Conservation (phyloP, 2,329 filamentous ascomycete genomes). For the Botryosphaeria dothidea region DNA sequence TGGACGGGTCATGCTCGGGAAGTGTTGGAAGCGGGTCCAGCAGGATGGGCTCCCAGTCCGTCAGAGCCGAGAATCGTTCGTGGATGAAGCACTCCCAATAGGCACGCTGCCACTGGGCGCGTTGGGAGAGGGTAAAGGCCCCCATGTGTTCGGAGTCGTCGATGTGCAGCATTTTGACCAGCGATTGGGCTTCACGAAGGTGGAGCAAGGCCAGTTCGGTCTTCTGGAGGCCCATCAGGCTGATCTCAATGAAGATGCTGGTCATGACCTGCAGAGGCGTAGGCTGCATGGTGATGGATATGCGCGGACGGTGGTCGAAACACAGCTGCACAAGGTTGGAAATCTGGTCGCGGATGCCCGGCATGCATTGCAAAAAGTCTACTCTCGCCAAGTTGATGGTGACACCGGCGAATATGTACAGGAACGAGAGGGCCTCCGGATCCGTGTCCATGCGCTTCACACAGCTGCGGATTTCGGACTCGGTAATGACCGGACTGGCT, state of each 20-base stretch:
- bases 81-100: slow-evolving; percentile 61
- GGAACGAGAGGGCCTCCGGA: slow-evolving; percentile 44
- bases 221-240: slow-evolving; percentile 69
- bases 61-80: slow-evolving; percentile 57
- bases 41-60: slow-evolving; percentile 49
- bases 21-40: slow-evolving; percentile 41
- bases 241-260: slow-evolving; percentile 78
- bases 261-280: slow-evolving; percentile 55
- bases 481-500: slow-evolving; percentile 48
- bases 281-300: slow-evolving; percentile 26
- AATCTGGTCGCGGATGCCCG: not conserved
- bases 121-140: slow-evolving; percentile 37
- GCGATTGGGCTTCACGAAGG: slow-evolving; percentile 72
- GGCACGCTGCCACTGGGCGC: slow-evolving; percentile 48
- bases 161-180: slow-evolving; percentile 44
- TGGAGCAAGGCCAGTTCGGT: slow-evolving; percentile 80
- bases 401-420: slow-evolving; percentile 41
- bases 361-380: slow-evolving; percentile 26
- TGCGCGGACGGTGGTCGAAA: slow-evolving; percentile 24
- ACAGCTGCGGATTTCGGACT: slow-evolving; percentile 40
- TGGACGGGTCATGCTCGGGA: slow-evolving; percentile 42
- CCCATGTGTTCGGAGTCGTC: slow-evolving; percentile 40
- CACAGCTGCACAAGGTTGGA: not conserved
- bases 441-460: slow-evolving; percentile 17
- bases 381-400: slow-evolving; percentile 12